Conservation (phyloP, 1,284 basidiomycete genomes). For the Cryptococcus hybrid region DNA sequence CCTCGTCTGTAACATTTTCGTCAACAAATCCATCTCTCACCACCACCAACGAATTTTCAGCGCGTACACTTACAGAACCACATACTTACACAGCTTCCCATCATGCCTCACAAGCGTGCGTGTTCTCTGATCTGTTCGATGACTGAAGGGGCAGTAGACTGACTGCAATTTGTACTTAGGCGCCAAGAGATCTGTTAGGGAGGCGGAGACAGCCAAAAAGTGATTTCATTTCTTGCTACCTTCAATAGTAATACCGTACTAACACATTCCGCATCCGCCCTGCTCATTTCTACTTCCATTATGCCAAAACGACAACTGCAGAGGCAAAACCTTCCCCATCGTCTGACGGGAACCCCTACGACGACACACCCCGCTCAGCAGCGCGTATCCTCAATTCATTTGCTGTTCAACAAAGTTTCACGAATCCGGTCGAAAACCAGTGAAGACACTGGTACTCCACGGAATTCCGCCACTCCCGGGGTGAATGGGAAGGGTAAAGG, state of each 20-base stretch:
- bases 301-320: conserved; percentile 13
- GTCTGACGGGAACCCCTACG: conserved; percentile 13
- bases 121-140: background rate
- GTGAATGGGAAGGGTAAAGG: conserved; percentile 4
- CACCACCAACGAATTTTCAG: too few relatives aligned
- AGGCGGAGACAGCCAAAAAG: conserved; percentile 38
- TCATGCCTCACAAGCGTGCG: conserved; percentile 49
- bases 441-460: conserved; percentile 40
- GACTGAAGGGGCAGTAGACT: too few relatives aligned
- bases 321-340: conserved; percentile 44
- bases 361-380: conserved; percentile 44
- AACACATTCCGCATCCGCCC: background rate
- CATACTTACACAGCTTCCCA: too few relatives aligned
- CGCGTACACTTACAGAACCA: background rate
- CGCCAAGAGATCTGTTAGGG: conserved; percentile 42
- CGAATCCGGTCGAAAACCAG: conserved; percentile 27
- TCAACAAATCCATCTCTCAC: too few relatives aligned
- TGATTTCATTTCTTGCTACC: conserved; percentile 12
- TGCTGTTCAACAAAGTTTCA: conserved; percentile 37
- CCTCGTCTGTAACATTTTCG: too few relatives aligned
- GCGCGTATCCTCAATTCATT: conserved; percentile 41
- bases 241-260: background rate
- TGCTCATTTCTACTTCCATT: background rate
- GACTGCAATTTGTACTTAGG: conserved; percentile 21
- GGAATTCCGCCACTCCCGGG: background rate